phyloP scores from a whole-genome alignment of 306 rosid genomes.

The Biancaea sappan region DNA sequence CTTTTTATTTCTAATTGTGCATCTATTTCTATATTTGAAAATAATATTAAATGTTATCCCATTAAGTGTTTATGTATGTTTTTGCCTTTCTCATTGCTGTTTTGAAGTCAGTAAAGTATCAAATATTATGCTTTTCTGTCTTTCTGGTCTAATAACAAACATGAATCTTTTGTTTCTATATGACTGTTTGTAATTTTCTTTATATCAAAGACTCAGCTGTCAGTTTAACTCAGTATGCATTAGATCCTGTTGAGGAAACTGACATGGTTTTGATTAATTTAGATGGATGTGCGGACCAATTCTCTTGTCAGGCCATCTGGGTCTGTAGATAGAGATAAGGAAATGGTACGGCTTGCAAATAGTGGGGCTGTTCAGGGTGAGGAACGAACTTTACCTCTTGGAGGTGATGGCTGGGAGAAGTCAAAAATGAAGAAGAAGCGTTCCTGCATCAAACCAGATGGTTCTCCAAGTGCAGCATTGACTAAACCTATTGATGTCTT shows the following conservation, averaged over 20 bases:
- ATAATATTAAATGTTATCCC: slow-evolving; percentile 15
- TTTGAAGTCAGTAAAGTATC: slow-evolving; percentile 20
- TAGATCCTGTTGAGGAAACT: slow-evolving; percentile 28
- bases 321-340: slow-evolving; percentile 84
- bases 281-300: slow-evolving; percentile 89
- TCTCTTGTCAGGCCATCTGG: slow-evolving; percentile 82
- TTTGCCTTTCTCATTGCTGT: slow-evolving; percentile 27
- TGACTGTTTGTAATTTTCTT: slow-evolving; percentile 29
- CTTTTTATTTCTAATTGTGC: neutral
- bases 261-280: slow-evolving; percentile 40
- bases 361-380: slow-evolving; percentile 75
- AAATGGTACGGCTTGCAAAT: slow-evolving; percentile 67
- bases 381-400: slow-evolving; percentile 75
- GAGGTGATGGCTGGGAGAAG: slow-evolving; percentile 97
- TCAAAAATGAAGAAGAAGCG: slow-evolving; percentile 95
- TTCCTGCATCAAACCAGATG: slow-evolving; percentile 91
- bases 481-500: slow-evolving; percentile 71
- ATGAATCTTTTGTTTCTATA: slow-evolving; percentile 2
- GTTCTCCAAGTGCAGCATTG: slow-evolving; percentile 62
- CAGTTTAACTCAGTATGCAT: slow-evolving; percentile 20
- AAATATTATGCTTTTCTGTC: neutral
- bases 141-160: slow-evolving; percentile 21
- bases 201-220: slow-evolving; percentile 28
- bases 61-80: slow-evolving; percentile 24
- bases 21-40: neutral